Conservation (phyloP, 495 filamentous ascomycete species). For the Xylaria curta region DNA sequence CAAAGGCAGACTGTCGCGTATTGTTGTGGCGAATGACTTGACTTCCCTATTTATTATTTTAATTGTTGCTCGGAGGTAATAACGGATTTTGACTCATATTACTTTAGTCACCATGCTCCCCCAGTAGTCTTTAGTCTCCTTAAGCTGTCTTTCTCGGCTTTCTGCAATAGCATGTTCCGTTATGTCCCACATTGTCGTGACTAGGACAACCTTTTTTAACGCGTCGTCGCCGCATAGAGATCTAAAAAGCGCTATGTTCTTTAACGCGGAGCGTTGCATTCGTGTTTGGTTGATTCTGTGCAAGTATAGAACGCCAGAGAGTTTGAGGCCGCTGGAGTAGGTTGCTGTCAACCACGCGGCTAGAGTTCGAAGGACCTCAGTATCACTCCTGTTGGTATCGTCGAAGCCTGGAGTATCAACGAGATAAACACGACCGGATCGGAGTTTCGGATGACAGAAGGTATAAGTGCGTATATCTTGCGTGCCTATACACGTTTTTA, state of each 20-base stretch:
- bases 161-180: constrained; percentile 28
- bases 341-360: constrained; percentile 33
- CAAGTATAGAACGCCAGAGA: constrained; percentile 50
- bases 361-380: constrained; percentile 47
- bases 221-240: constrained; percentile 47
- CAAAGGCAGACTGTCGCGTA: constrained; percentile 1
- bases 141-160: constrained; percentile 43
- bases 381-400: constrained; percentile 43
- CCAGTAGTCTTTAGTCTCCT: constrained; percentile 44
- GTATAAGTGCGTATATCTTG: constrained; percentile 37
- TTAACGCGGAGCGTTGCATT: constrained; percentile 46
- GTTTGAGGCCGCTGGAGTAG: constrained; percentile 8
- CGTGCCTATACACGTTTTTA: constrained; percentile 33
- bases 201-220: constrained; percentile 48
- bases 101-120: constrained; percentile 37
- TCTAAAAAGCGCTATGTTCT: constrained; percentile 51
- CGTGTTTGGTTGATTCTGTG: constrained; percentile 52
- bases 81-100: neutral
- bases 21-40: neutral
- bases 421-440: constrained; percentile 26
- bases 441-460: constrained; percentile 2
- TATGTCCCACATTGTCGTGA: constrained; percentile 54
- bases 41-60: neutral
- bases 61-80: neutral
- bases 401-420: constrained; percentile 54